Evolutionary conservation across 768 basidiomycete species (phyloP).

Genomic region (Lactarius hengduanensis): DNA sequence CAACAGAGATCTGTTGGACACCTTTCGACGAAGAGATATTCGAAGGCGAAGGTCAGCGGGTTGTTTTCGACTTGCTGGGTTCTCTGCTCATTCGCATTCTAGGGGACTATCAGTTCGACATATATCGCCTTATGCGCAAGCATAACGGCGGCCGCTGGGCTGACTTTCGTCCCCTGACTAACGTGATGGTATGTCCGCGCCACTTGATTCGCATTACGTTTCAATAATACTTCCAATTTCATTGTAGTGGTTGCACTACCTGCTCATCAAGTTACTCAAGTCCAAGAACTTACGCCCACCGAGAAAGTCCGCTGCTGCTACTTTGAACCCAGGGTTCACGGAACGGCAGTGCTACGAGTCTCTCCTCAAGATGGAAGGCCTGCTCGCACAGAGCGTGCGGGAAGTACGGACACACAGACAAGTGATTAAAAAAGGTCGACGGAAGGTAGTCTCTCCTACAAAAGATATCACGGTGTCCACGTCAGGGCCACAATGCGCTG

Average conservation of each 20-base stretch:
- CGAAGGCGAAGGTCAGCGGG: slow-evolving; percentile 73
- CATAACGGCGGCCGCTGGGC: slow-evolving; percentile 67
- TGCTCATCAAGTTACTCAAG: slow-evolving; percentile 67
- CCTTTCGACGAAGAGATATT: slow-evolving; percentile 88
- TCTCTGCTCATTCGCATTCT: slow-evolving; percentile 13
- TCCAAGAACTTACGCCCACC: slow-evolving; percentile 59
- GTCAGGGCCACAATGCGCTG: slow-evolving; percentile 42
- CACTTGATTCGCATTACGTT: neutral
- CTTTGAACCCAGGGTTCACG: slow-evolving; percentile 42
- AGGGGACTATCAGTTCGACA: slow-evolving; percentile 94
- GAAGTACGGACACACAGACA: slow-evolving; percentile 37
- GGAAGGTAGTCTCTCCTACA: slow-evolving; percentile 35
- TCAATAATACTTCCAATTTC: neutral
- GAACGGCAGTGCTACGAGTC: slow-evolving; percentile 71
- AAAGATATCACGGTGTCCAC: slow-evolving; percentile 31
- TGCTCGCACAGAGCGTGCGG: slow-evolving; percentile 50
- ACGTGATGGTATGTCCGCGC: slow-evolving; percentile 67
- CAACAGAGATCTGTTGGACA: slow-evolving; percentile 61
- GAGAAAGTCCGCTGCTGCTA: slow-evolving; percentile 33
- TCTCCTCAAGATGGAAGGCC: slow-evolving; percentile 61
- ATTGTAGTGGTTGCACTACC: slow-evolving; percentile 87
- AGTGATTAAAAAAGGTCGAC: slow-evolving; percentile 39
- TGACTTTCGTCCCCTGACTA: slow-evolving; percentile 76
- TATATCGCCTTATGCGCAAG: slow-evolving; percentile 85
- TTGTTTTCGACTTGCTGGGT: neutral